Evolutionary conservation across 2,329 filamentous ascomycete species (phyloP).

Genomic region (Cladosporium sp.): DNA sequence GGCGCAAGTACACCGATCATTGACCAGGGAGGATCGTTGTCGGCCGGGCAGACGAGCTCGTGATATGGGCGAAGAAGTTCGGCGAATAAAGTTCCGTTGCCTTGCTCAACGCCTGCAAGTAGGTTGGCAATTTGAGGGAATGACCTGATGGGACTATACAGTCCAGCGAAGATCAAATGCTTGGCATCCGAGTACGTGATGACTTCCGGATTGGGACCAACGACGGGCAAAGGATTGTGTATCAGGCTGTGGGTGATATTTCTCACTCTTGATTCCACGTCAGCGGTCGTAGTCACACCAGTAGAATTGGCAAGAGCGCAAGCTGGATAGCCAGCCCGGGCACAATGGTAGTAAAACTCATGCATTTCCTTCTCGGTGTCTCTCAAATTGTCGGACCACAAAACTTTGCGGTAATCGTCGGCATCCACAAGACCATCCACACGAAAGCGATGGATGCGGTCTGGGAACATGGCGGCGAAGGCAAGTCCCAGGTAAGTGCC

Average conservation of each 20-base stretch:
- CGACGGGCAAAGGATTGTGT: slow-evolving; percentile 38
- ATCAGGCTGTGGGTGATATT: slow-evolving; percentile 35
- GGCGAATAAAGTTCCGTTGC: slow-evolving; percentile 28
- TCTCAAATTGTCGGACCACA: slow-evolving; percentile 38
- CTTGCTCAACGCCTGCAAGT: slow-evolving; percentile 33
- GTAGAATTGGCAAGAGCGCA: slow-evolving; percentile 38
- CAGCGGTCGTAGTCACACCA: slow-evolving; percentile 27
- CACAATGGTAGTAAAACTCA: slow-evolving; percentile 44
- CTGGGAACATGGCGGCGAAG: slow-evolving; percentile 40
- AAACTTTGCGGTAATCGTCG: slow-evolving; percentile 32
- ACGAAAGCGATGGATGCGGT: slow-evolving; percentile 33
- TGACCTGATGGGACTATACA: slow-evolving; percentile 33
- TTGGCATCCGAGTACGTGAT: slow-evolving; percentile 40
- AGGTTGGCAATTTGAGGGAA: slow-evolving; percentile 35
- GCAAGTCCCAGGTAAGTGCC: slow-evolving; percentile 43
- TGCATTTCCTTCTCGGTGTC: slow-evolving; percentile 43
- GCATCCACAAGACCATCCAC: slow-evolving; percentile 47
- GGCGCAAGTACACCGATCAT: background rate
- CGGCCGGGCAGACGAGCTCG: background rate
- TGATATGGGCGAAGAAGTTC: slow-evolving; percentile 21
- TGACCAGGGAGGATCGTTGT: background rate
- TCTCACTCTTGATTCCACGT: slow-evolving; percentile 33
- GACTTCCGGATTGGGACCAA: slow-evolving; percentile 32
- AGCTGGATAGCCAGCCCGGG: slow-evolving; percentile 34
- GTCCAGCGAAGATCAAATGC: slow-evolving; percentile 31